Conservation (phyloP, 2,329 filamentous ascomycete species). For the Colletotrichum salicis region DNA sequence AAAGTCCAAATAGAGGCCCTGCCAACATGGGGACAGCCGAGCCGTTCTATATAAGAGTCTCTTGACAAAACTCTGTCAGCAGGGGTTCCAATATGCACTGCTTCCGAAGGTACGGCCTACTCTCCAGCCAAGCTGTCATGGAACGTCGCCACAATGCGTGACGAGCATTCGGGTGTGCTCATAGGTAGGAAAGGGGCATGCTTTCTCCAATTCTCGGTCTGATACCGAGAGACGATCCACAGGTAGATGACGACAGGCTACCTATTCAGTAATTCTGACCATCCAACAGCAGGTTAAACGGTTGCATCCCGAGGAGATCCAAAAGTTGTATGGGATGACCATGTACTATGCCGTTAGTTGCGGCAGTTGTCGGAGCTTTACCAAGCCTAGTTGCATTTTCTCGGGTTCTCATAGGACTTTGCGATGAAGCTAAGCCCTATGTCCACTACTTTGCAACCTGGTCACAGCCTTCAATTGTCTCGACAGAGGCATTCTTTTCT, state of each 20-base stretch:
- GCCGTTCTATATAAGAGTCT: neutral
- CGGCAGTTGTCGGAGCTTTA: neutral
- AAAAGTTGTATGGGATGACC: neutral
- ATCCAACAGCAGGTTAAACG: neutral
- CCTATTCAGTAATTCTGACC: neutral
- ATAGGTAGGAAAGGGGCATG: slow-evolving; percentile 2
- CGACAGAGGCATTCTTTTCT: neutral
- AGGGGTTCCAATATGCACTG: neutral
- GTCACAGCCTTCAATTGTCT: neutral
- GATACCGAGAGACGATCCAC: neutral
- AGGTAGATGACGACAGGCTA: neutral
- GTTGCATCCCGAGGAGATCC: neutral
- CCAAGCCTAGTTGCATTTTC: neutral
- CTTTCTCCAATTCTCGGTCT: slow-evolving; percentile 15
- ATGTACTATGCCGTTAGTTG: neutral
- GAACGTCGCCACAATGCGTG: neutral
- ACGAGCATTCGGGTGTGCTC: neutral
- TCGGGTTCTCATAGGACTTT: neutral
- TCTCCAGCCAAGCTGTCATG: neutral
- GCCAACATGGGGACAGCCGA: neutral
- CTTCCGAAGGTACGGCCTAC: neutral
- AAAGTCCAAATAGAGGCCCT: neutral
- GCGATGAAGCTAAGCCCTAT: neutral
- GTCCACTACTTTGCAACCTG: neutral
- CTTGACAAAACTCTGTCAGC: neutral